Evolutionary conservation across 2,329 filamentous ascomycete genomes (phyloP), one percentile per base, ranked within the genome.

Genomic region (Xylaria sp.): DNA sequence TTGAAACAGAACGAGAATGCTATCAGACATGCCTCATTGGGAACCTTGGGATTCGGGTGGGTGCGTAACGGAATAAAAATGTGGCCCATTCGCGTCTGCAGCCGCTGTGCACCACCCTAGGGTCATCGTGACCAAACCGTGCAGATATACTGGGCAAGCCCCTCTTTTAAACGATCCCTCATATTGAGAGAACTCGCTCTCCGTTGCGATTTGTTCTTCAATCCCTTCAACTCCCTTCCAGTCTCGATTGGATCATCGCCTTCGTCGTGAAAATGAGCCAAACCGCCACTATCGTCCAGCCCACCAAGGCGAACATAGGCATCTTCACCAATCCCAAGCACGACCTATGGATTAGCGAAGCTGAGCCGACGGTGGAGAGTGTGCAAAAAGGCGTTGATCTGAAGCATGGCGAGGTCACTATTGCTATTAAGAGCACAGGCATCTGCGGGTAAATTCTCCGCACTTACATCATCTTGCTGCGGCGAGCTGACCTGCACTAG

Each of bases 251-350:
- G 25, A 55, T 43, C 60, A 20, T 59, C 52, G 25, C 25, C 20
- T 46, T 13, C 28, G 32, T 30, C 52, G 63, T 36, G 48, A 76
- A 71, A 60, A 77, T 77, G 75, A 75, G 75, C 63, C 69, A 74
- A 58, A 73, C 72, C 52, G 74, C 73, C 25, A 76, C 83, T 15
- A 76, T 80, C 58, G 77, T 83, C 60, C 80, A 82, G 79, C 82
- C 86, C 55, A 83, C 87, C 66, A 96, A 97, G 86, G 83, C 92
- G 66, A 98, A 98, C 83, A 97, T 98, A 78, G 95, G 94, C 74
- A 94, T 98, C 73, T 98, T 92, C 86, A 98, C 95, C 60, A 97
- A 98, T 83, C 93, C 95, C 20, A 88, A 89, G 66, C 95, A 98
- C 80, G 92, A 97, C 68, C 85, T 98, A 61, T 98, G 94, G 93